Conservation (phyloP, 179 eudicot species). For the Silene vulgaris region DNA sequence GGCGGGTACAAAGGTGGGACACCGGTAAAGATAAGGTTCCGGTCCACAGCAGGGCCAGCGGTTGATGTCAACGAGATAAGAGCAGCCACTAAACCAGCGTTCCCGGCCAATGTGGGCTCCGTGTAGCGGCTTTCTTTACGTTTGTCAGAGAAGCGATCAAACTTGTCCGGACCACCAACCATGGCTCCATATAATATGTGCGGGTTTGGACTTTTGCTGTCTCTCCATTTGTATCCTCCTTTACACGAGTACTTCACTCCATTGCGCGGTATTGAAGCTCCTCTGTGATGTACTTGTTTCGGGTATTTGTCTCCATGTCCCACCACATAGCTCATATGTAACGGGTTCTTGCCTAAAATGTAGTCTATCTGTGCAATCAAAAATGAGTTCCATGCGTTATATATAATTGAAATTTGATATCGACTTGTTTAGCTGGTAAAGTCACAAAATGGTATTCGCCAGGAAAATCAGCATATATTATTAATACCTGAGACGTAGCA, state of each 20-base stretch:
- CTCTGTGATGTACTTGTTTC: slow-evolving; percentile 63
- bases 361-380: slow-evolving; percentile 51
- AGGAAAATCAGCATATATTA: too few species aligned
- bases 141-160: slow-evolving; percentile 46
- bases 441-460: neutral
- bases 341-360: slow-evolving; percentile 67
- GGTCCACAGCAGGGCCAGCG: slow-evolving; percentile 49
- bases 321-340: slow-evolving; percentile 67
- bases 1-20: slow-evolving; percentile 63
- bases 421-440: neutral
- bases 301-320: slow-evolving; percentile 65
- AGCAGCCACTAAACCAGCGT: slow-evolving; percentile 83
- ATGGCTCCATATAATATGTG: slow-evolving; percentile 59
- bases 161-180: slow-evolving; percentile 77
- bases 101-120: slow-evolving; percentile 82
- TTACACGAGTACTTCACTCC: slow-evolving; percentile 47
- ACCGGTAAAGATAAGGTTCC: slow-evolving; percentile 57
- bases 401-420: neutral
- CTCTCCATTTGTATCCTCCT: slow-evolving; percentile 54
- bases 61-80: slow-evolving; percentile 56
- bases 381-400: neutral
- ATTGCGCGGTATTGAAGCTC: slow-evolving; percentile 62
- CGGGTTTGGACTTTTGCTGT: slow-evolving; percentile 50
- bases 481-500: slow-evolving; percentile 55
- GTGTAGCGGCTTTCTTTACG: slow-evolving; percentile 45